Conservation (phyloP, 2,329 filamentous ascomycete genomes). For the Juglanconis sp. region DNA sequence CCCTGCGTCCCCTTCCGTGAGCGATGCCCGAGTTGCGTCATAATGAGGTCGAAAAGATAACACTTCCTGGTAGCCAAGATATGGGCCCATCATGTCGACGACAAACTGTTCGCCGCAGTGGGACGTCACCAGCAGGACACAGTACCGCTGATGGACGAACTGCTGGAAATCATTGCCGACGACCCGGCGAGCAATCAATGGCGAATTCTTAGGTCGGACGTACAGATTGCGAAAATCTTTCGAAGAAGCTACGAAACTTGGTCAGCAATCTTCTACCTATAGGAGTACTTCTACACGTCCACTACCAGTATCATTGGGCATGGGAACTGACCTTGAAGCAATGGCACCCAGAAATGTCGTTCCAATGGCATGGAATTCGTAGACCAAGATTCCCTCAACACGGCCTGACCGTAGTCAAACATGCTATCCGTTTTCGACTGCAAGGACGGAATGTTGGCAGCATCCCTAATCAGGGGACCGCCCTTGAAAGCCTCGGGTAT, state of each 20-base stretch:
- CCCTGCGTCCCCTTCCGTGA: no score
- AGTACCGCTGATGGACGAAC: background rate
- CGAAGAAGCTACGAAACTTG: no score
- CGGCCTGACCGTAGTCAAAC: background rate
- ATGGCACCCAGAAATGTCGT: background rate
- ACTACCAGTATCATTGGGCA: no score
- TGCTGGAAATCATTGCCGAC: background rate
- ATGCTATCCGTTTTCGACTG: background rate
- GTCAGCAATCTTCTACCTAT: background rate
- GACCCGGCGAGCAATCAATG: no score
- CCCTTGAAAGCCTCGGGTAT: background rate
- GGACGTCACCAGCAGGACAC: background rate
- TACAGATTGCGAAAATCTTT: no score
- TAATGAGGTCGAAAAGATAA: background rate
- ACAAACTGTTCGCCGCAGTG: background rate
- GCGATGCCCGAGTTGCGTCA: background rate
- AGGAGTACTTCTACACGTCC: no score
- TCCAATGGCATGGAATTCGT: background rate
- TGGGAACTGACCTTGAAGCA: background rate
- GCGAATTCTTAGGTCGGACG: no score
- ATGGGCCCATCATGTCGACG: background rate
- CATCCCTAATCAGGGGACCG: background rate
- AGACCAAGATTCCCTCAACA: background rate
- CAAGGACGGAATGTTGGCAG: background rate
- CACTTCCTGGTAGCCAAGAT: background rate